Conservation (phyloP, 2,329 filamentous ascomycete species). For the Fusarium siculi region DNA sequence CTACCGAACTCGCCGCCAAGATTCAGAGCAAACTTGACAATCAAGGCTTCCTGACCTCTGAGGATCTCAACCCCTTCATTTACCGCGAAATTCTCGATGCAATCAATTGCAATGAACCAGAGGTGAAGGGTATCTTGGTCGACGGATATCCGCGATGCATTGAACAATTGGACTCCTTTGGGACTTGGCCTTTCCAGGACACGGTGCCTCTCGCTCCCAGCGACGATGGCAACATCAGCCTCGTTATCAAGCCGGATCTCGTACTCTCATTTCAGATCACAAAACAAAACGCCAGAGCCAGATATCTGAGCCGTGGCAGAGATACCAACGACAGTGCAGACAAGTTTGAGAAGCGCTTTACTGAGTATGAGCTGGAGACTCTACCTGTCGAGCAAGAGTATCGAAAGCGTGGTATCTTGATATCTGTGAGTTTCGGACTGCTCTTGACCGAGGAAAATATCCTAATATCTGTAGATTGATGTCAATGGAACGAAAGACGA, state of each 20-base stretch:
- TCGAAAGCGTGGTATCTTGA: not conserved
- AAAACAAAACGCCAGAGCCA: not conserved
- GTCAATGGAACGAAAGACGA: not conserved
- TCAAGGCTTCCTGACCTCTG: not conserved
- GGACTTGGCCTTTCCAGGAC: not conserved
- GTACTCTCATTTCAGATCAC: not conserved
- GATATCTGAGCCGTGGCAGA: not conserved
- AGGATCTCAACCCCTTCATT: not conserved
- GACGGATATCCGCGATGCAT: not conserved
- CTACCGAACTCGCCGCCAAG: not conserved
- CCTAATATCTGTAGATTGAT: not conserved
- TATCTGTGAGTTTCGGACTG: not conserved
- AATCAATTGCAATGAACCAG: not conserved
- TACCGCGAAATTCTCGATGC: not conserved
- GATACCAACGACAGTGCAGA: not conserved
- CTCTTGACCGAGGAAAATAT: rapidly evolving
- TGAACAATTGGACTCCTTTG: not conserved
- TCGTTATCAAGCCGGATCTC: not conserved
- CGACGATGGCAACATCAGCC: not conserved
- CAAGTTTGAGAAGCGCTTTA: not conserved
- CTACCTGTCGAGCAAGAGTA: not conserved
- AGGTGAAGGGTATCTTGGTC: not conserved
- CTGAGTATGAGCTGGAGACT: not conserved
- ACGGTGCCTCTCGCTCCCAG: not conserved
- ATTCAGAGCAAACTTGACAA: not conserved